Evolutionary conservation across 768 basidiomycete species (phyloP), one percentile per base, ranked within the genome.

Genomic region (Naganishia vaughanmartiniae): DNA sequence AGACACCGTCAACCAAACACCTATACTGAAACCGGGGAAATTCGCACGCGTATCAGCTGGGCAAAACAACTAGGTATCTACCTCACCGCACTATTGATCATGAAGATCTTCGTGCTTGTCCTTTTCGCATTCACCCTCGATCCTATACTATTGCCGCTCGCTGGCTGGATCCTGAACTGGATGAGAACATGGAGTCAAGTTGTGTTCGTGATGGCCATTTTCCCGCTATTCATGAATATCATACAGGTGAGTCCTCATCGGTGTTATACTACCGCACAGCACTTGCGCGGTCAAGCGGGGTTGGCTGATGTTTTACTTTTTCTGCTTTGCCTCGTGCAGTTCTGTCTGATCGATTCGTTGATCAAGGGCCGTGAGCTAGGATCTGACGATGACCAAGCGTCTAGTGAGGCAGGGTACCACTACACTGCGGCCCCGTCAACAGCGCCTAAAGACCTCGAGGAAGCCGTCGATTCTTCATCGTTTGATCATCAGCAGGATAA

Each of bases 41-140:
- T 15, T 42, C 15, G 9, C 36, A 12, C 5, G 6, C 42, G 10
- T 11, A 17, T 19, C 46, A 69, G 67, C 56, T 69, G 68, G 48
- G 28, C 69, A 21, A 57, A 42, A n/a, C 78, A 80, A 72, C 74
- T 91, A 24, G 85, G 88, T 7, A 86, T 94, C 33, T 98, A 98
- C 78, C 86, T 97, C 65, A 81, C 89, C 14, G 85, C 91, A 5
- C 84, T 98, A 30, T 86, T 88, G 1, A 84, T 87, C 19, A 97
- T 97, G 95, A 97, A 98, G 79, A 80, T 92, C n/a, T 81, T 91
- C 51, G 91, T 98, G n/a, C 83, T 96, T 33, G 84, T 83, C 2
- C 81, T 96, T 12, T 87, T 96, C 14, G 67, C 77, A 12, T 73
- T 78, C 67, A 85, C 87, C 28, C 76, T 88, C 1, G 87, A 90